Base-by-base conservation (phyloP, 2,329 filamentous ascomycete genomes). In the Verticillium alfalfae region DNA sequence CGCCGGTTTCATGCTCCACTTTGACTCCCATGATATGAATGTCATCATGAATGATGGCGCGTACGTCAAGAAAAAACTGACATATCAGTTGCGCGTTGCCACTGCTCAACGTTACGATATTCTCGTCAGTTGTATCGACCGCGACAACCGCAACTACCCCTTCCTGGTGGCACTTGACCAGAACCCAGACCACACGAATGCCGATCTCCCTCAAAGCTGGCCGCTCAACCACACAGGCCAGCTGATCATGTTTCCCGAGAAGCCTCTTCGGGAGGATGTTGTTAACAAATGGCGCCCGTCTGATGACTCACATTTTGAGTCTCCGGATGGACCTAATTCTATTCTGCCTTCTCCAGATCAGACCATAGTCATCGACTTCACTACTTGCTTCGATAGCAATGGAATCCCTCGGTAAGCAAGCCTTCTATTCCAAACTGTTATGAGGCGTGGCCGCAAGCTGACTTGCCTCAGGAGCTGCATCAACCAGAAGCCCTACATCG, bases 401-500 rank as follows among this genome's bases (percentile, higher is more conserved):
- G 86, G 85, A 8, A 82, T 84, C 36, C 82, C 81, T 62, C 89
- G 90, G 78, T 80, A 69, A 65, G 67, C 58, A 6, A 9, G 9
- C 4, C 18, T 7, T 22, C 18, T 31, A 31, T 31, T 31, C 26
- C 26, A 31, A 4, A 31, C 5, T 31, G 26, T 31, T 4, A 5
- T 31, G 26, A 31, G 26, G 26, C 26, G 26, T 31, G 26, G 26
- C 26, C 26, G 5, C 5, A 31, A 31, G 26, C 26, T 31, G 26
- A 31, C 26, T 31, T 34, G 26, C 37, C 34, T 0, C 45, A 74
- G 72, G 34, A 80, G 81, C 12, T 85, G 79, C 69, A 79, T 88
- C 73, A 92, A 91, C 73, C 83, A 84, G 66, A 74, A 86, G 55
- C 88, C 88, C 7, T 92, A 90, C 69, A 81, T 89, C n/a, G 64